phyloP scores from a whole-genome alignment of 192 early-diverging fungal genomes.

The Coemansia erecta region DNA sequence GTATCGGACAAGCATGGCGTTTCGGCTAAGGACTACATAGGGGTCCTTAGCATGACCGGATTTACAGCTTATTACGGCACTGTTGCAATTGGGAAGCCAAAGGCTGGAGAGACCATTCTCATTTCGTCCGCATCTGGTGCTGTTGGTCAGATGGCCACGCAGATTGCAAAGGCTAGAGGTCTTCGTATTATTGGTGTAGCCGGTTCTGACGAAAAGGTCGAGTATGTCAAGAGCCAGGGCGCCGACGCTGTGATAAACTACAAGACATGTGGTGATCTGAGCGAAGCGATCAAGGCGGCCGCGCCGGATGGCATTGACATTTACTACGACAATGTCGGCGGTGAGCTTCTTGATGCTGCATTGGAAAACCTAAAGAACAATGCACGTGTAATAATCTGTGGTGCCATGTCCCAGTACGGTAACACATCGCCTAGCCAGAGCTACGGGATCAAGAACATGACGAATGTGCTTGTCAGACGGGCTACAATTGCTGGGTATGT shows the following conservation, averaged over 20 bases:
- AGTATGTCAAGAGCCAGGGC: slow-evolving; percentile 63
- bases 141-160: slow-evolving; percentile 73
- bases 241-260: slow-evolving; percentile 91
- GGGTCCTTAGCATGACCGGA: slow-evolving; percentile 76
- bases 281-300: slow-evolving; percentile 56
- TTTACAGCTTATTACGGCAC: slow-evolving; percentile 73
- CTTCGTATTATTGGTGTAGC: slow-evolving; percentile 83
- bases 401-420: slow-evolving; percentile 74
- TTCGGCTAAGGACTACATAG: slow-evolving; percentile 53
- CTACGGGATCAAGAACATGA: slow-evolving; percentile 57
- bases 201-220: slow-evolving; percentile 82
- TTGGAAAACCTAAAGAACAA: slow-evolving; percentile 62
- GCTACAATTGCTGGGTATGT: slow-evolving; percentile 65
- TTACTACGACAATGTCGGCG: slow-evolving; percentile 84
- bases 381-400: slow-evolving; percentile 69
- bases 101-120: slow-evolving; percentile 78
- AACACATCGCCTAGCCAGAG: slow-evolving; percentile 25
- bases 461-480: slow-evolving; percentile 54
- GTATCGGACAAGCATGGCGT: slow-evolving; percentile 1
- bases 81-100: slow-evolving; percentile 62
- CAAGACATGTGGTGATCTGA: slow-evolving; percentile 64
- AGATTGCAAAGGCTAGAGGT: slow-evolving; percentile 74
- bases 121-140: slow-evolving; percentile 77
- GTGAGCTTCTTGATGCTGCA: slow-evolving; percentile 72
- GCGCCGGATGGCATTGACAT: slow-evolving; percentile 83